phyloP scores from a whole-genome alignment of 2,329 filamentous ascomycete genomes.

The Neonectria magnoliae region DNA sequence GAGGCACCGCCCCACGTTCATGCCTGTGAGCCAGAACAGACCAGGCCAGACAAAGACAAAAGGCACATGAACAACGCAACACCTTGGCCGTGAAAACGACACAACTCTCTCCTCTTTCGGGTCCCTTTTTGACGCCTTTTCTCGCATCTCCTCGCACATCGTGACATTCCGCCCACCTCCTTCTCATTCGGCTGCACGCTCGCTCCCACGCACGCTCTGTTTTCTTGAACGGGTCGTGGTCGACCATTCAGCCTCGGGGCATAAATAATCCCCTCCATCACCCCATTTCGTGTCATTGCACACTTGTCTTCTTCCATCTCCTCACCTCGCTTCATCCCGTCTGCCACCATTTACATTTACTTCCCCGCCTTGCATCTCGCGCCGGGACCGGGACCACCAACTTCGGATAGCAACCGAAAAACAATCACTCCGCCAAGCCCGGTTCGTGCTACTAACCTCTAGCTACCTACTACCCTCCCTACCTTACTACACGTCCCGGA shows the following conservation, averaged over 20 bases:
- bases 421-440: neutral
- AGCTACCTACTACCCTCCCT: too few relatives aligned
- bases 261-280: conserved; percentile 15
- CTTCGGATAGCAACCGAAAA: neutral
- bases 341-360: neutral
- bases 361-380: conserved; percentile 1
- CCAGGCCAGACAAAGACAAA: conserved; percentile 21
- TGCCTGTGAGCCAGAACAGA: conserved; percentile 3
- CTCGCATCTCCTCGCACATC: neutral
- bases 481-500: neutral
- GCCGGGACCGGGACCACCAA: conserved; percentile 7
- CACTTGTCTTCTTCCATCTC: neutral
- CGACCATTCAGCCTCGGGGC: conserved; percentile 3
- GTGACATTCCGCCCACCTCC: neutral
- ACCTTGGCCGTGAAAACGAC: neutral
- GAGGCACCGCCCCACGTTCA: conserved; percentile 13
- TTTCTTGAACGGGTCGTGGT: neutral
- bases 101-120: conserved; percentile 4
- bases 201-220: neutral
- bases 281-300: conserved; percentile 5
- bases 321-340: conserved; percentile 2
- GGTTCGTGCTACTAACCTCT: neutral
- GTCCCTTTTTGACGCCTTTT: neutral
- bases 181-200: neutral
- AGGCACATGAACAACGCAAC: conserved; percentile 38